A percentile compares a stretch with the other conserved stretches of the same genome.
phyloP scores from a whole-genome alignment of 441 rosid genomes.

The Geranium incanum region DNA sequence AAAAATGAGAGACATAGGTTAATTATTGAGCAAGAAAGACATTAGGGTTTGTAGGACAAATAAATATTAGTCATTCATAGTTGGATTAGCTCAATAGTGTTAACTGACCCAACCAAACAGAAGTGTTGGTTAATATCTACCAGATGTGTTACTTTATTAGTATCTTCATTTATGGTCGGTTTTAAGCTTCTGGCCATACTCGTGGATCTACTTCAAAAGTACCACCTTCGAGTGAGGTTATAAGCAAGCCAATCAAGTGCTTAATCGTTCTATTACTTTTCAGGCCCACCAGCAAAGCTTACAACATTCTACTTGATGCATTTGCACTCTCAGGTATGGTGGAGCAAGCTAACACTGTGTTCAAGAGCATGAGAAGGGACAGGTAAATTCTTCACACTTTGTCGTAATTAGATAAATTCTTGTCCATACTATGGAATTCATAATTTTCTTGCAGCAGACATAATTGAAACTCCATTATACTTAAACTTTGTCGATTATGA shows the following conservation, averaged over 20 bases:
- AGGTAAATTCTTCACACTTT: slow-evolving; percentile 37
- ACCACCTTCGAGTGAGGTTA: not conserved
- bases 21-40: too few species aligned
- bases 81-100: not conserved
- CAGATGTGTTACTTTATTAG: not conserved
- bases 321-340: slow-evolving; percentile 92
- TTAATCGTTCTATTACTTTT: slow-evolving; percentile 12
- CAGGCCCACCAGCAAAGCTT: slow-evolving; percentile 91
- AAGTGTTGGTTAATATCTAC: too few species aligned
- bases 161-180: not conserved
- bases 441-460: not conserved
- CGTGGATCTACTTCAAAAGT: slow-evolving; percentile 10
- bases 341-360: slow-evolving; percentile 79
- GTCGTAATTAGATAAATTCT: not conserved
- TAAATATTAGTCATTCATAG: not conserved
- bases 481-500: not conserved
- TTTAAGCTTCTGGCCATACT: not conserved
- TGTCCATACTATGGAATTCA: not conserved
- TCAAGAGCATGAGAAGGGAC: slow-evolving; percentile 93
- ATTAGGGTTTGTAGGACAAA: not conserved
- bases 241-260: not conserved
- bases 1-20: too few species aligned
- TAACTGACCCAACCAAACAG: too few species aligned
- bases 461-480: not conserved
- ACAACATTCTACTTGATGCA: slow-evolving; percentile 87